These are phyloP conservation scores for Nidula niveotomentosa DNA, from an alignment of 1,284 basidiomycete species.

Conservation along the genomic window DNA sequence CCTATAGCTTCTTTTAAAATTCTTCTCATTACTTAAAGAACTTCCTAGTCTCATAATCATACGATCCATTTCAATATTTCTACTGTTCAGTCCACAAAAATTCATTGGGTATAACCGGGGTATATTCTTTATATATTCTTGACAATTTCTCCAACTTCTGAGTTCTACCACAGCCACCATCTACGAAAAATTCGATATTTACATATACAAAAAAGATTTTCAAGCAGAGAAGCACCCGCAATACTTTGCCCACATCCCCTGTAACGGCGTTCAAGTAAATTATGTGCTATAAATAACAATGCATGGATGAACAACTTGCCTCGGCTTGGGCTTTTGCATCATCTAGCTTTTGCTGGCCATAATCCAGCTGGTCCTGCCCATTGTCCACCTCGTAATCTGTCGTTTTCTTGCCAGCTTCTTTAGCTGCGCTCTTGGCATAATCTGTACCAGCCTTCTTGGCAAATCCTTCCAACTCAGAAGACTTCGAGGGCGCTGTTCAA, in stretches of 20 bases:
- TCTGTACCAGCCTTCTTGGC: constrained; percentile 11
- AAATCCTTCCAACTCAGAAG: background rate
- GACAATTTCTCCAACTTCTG: too few species aligned
- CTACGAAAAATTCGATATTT: too few species aligned
- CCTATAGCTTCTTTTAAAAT: too few species aligned
- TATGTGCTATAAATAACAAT: background rate
- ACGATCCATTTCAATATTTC: too few species aligned
- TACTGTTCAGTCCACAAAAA: too few species aligned
- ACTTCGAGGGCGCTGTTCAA: background rate
- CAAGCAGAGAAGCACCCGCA: constrained; percentile 19
- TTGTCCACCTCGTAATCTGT: constrained; percentile 19
- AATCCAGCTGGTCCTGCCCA: constrained; percentile 6
- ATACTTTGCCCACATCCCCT: constrained; percentile 26
- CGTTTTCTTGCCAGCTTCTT: constrained; percentile 17
- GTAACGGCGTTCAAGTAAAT: background rate
- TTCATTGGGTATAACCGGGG: too few species aligned
- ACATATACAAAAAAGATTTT: background rate
- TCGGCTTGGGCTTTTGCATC: constrained; percentile 24
- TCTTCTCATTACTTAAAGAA: too few species aligned
- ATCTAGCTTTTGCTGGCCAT: constrained; percentile 15
- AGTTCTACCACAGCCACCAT: too few species aligned
- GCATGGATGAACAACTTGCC: constrained; percentile 10
- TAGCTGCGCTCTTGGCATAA: constrained; percentile 15
- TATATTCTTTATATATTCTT: too few species aligned
- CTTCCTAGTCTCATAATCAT: too few species aligned